These are phyloP conservation scores for Prunus persica DNA, from an alignment of 306 rosid genomes.

Conservation along the genomic window DNA sequence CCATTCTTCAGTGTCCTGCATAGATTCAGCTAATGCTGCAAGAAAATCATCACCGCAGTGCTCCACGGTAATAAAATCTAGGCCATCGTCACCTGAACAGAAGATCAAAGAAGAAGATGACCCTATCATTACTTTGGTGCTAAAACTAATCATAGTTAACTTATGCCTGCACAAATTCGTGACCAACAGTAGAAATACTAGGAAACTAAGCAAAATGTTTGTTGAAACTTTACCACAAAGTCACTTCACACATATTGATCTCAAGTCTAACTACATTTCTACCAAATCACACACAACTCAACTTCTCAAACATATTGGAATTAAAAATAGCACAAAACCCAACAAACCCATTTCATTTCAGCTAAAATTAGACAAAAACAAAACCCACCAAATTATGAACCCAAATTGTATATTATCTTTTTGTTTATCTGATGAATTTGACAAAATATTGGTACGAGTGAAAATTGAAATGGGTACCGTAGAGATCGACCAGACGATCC, in stretches of 20 bases:
- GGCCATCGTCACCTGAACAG: slow-evolving; percentile 73
- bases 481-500: slow-evolving; percentile 66
- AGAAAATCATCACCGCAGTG: slow-evolving; percentile 92
- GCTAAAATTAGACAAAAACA: not conserved
- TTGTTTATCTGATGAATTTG: not conserved
- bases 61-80: slow-evolving; percentile 81
- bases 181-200: not conserved
- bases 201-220: not conserved
- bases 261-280: not conserved
- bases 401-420: not conserved
- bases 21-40: slow-evolving; percentile 59
- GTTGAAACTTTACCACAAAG: not conserved
- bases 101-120: not conserved
- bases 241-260: not conserved
- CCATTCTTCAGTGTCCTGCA: slow-evolving; percentile 79
- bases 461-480: slow-evolving; percentile 47
- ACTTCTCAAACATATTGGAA: not conserved
- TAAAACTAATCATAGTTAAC: not conserved
- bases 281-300: not conserved
- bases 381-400: not conserved
- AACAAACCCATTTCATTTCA: slow-evolving; percentile 5
- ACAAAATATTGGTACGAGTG: not conserved
- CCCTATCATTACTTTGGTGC: not conserved
- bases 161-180: not conserved
- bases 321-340: not conserved